These are phyloP conservation scores for Linaria vulgaris DNA, from an alignment of 257 asterid genomes.

Conservation along the genomic window DNA sequence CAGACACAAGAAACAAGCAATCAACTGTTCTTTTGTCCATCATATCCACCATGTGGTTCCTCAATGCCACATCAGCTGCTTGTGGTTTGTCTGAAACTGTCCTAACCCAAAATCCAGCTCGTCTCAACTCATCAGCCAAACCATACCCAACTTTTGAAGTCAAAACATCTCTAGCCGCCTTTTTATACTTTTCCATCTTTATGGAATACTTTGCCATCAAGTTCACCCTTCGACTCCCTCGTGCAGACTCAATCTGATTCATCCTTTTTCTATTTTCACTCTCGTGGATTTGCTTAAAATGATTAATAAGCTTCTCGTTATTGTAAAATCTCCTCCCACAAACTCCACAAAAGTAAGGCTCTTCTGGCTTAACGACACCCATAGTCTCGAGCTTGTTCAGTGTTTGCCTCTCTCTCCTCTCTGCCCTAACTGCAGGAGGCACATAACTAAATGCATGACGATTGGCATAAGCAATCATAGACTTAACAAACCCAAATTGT, in stretches of 20 bases:
- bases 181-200: conserved; percentile 87
- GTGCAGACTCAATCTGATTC: conserved; percentile 78
- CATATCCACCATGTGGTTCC: conserved; percentile 67
- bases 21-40: conserved; percentile 66
- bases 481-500: conserved; percentile 68
- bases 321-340: conserved; percentile 84
- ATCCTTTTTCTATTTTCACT: conserved; percentile 74
- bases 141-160: conserved; percentile 77
- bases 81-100: conserved; percentile 69
- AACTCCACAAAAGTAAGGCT: conserved; percentile 68
- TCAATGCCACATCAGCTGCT: conserved; percentile 73
- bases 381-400: conserved; percentile 52
- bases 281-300: conserved; percentile 84
- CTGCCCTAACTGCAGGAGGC: conserved; percentile 56
- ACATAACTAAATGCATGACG: conserved; percentile 70
- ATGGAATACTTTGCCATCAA: conserved; percentile 67
- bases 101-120: conserved; percentile 85
- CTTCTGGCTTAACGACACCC: conserved; percentile 54
- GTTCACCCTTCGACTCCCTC: conserved; percentile 73
- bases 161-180: conserved; percentile 69
- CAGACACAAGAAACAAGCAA: conserved; percentile 79
- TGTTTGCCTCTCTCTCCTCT: conserved; percentile 50
- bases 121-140: conserved; percentile 71
- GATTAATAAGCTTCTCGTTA: conserved; percentile 61
- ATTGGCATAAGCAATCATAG: conserved; percentile 79